Evolutionary conservation across 2,329 filamentous ascomycete genomes (phyloP), one percentile per base, ranked within the genome.

Genomic region (Dactylellina leptospora): DNA sequence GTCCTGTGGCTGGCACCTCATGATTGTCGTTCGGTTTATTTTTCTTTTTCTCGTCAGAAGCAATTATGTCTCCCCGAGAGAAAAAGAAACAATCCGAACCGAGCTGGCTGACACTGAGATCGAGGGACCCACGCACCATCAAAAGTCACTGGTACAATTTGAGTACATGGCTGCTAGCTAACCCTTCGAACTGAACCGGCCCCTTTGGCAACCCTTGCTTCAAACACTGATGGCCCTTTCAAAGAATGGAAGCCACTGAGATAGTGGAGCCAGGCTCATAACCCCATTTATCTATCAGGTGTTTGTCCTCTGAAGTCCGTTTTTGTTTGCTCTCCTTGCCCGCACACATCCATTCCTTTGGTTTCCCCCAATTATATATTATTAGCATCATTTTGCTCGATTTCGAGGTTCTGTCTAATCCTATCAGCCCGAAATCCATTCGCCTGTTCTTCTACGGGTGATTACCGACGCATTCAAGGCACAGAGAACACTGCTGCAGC

Each of bases 131-230:
- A 55, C 51, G 51, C 51, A 42, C 36, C 9, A 20, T 25, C 18
- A 8, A 18, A 51, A 45, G 54, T 69, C 53, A 40, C 44, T 30
- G 28, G 66, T 63, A 62, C 50, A 55, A 45, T 48, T 28, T 27
- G 51, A 45, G 58, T 71, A 71, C 51, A 36, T 53, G 30, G 23
- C 20, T 36, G 11, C 45, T 53, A n/a, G n/a, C n/a, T 61, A 47
- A 47, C 36, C 55, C 20, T 47, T 22, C 18, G 38, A 54, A 36
- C 1, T 27, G 13, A 20, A 58, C 16, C 16, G 11, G 28, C 33
- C 47, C 58, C 47, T 40, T 62, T 40, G 28, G 51, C 40, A 44
- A 64, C 59, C 59, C 68, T 72, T 72, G 68, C 51, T 47, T 48
- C 44, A 22, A 40, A 44, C 16, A 36, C 38, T 58, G 45, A 68